These are phyloP conservation scores for Alternaria sp. DNA, from an alignment of 2,329 filamentous ascomycete species.

Conservation along the genomic window DNA sequence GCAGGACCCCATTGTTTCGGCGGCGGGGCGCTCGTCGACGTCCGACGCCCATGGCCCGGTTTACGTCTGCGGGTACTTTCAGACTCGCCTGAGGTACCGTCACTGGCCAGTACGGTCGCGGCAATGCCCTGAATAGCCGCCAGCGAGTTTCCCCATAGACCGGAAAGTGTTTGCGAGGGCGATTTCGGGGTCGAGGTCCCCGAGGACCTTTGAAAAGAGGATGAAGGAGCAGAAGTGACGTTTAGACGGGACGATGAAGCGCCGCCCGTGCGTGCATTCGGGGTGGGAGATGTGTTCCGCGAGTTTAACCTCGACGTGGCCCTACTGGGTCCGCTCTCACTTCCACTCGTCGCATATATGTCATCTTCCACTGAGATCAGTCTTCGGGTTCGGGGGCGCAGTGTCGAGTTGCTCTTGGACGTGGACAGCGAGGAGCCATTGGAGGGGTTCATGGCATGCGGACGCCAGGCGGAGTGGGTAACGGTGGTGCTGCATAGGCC, in stretches of 20 bases:
- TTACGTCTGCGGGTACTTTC: slow-evolving; percentile 35
- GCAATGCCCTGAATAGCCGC: slow-evolving; percentile 57
- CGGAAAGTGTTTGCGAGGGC: slow-evolving; percentile 46
- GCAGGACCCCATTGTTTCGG: slow-evolving; percentile 58
- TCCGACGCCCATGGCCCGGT: slow-evolving; percentile 36
- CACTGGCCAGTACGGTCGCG: slow-evolving; percentile 56
- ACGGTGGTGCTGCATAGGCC: slow-evolving; percentile 47
- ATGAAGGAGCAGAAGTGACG: slow-evolving; percentile 34
- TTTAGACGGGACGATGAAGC: slow-evolving; percentile 44
- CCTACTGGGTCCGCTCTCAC: slow-evolving; percentile 48
- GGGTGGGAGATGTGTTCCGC: slow-evolving; percentile 49
- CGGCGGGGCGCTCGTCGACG: slow-evolving; percentile 46
- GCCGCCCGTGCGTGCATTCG: slow-evolving; percentile 24
- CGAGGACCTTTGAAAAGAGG: slow-evolving; percentile 33
- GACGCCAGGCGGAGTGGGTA: slow-evolving; percentile 41
- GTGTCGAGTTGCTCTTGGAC: slow-evolving; percentile 52
- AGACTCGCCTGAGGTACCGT: slow-evolving; percentile 30
- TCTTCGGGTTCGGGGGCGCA: slow-evolving; percentile 55
- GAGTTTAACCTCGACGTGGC: slow-evolving; percentile 44
- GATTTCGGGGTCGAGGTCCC: slow-evolving; percentile 31
- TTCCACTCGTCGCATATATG: slow-evolving; percentile 44
- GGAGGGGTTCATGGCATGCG: slow-evolving; percentile 50
- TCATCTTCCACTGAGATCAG: slow-evolving; percentile 58
- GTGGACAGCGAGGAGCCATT: slow-evolving; percentile 46
- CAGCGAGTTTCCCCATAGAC: slow-evolving; percentile 58